Evolutionary conservation across 176 grass and related monocot genomes (phyloP).

Genomic region (Rhynchospora pubera): DNA sequence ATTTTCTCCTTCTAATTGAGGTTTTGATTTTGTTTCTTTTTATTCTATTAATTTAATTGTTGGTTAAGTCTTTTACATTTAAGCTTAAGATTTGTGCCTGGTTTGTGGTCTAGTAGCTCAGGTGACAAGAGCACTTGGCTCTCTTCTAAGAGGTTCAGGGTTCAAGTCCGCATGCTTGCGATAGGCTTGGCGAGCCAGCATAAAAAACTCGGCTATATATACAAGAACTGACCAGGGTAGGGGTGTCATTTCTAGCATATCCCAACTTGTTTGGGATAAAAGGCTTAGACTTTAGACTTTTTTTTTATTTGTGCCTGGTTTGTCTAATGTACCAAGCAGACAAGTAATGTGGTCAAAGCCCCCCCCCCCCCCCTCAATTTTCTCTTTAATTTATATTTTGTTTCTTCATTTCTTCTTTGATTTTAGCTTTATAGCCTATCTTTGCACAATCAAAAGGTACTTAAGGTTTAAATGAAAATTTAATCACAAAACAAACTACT

Average conservation of each 20-base stretch:
- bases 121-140: no score
- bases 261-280: no score
- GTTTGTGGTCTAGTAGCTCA: no score
- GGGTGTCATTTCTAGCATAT: no score
- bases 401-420: background rate
- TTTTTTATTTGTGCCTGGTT: no score
- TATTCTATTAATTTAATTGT: background rate
- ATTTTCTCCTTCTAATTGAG: conserved; percentile 7
- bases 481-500: background rate
- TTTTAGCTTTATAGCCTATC: background rate
- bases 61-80: background rate
- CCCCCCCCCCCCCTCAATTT: background rate
- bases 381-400: background rate
- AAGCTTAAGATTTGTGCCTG: background rate
- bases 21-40: background rate
- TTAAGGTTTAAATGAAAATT: background rate
- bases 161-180: no score
- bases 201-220: no score
- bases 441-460: background rate
- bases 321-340: background rate
- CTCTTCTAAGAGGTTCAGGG: no score
- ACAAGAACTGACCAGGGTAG: no score
- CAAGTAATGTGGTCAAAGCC: background rate
- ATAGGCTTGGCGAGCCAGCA: no score
- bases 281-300: no score